Evolutionary conservation across 208 protist genomes (phyloP), one percentile per base, ranked within the genome.

Genomic region (Kentomonas sorsogonicus): DNA sequence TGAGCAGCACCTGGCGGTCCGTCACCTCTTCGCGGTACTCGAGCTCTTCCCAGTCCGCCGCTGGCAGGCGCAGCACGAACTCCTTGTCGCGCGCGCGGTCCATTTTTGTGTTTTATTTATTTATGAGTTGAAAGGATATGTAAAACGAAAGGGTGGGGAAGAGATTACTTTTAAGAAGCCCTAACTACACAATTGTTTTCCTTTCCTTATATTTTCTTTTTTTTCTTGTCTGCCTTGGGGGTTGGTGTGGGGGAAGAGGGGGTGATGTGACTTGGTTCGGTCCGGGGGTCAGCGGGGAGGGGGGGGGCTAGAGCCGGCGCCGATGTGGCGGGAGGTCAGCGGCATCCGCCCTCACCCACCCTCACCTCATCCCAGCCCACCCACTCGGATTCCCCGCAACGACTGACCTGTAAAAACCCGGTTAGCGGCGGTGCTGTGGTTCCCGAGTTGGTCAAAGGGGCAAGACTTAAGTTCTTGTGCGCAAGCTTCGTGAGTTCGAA

Each of bases 391-490:
- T n/a, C n/a, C n/a, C n/a, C n/a, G n/a, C n/a, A n/a, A n/a, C n/a
- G n/a, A n/a, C n/a, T n/a, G n/a, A n/a, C n/a, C n/a, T n/a, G n/a
- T n/a, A n/a, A n/a, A n/a, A n/a, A n/a, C n/a, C n/a, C n/a, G n/a
- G n/a, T n/a, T n/a, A n/a, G n/a, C n/a, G n/a, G n/a, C n/a, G 16
- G 53, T 20, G 72, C 76, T 73, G 68, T 51, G 66, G 76, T 83
- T 73, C 76, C 76, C 76, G 68, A 83, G 76, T 76, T 83, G 76
- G 76, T 83, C 77, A 83, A 79, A 83, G 72, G 77, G 77, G 72
- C 60, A 63, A 79, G 77, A 83, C 72, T 83, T 79, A 79, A 79
- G 72, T 71, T 83, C 72, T 79, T 63, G 61, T 79, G 63, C 69
- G 61, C 61, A 60, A 60, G 77, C 63, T 79, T 83, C 72, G 77